Base-by-base conservation (phyloP, 2,329 filamentous ascomycete genomes). In the Coniochaeta sp. region DNA sequence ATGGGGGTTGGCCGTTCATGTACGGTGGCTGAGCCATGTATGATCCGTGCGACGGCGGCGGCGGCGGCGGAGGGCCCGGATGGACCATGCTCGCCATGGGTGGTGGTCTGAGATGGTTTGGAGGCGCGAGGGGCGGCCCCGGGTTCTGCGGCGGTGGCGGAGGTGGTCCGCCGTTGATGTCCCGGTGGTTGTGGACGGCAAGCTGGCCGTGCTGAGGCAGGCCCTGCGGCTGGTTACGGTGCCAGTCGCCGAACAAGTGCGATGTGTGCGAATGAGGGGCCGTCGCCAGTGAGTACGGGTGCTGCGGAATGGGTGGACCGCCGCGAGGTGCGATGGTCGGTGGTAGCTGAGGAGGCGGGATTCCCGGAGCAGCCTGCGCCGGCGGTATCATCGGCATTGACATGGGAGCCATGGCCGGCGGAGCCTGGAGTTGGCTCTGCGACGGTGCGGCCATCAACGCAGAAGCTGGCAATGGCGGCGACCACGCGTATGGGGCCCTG, bases 111-210 rank as follows among this genome's bases (percentile, higher is more conserved):
- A 84, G 75, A 42, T 72, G 69, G 47, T 72, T 71, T 22, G 69
- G 70, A 17, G 68, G 66, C 5, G 66, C 68, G 14, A 71, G 62
- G 2, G 66, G 63, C 16, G 69, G 63, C 40, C 69, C 65, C 2
- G 54, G 60, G 32, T n/a, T 55, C 50, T 58, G 64, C 14, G 65
- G 62, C 16, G 69, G 66, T 8, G 62, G 64, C 22, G 68, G 70
- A 54, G 67, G 65, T n/a, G 71, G 68, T 52, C 68, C 80, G 38
- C 81, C 79, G 65, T 84, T 86, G 54, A 83, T 67, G 47, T 82
- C 65, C n/a, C 66, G 66, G 7, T 61, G 42, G 4, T 57, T 77
- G 58, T 78, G 77, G 30, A 77, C 69, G 38, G 77, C 72, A 3
- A 81, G 75, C 40, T 77, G 76, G 3, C 64, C 62, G 62, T 81